phyloP scores from a whole-genome alignment of 768 basidiomycete genomes.

The Nidularia pulvinata region DNA sequence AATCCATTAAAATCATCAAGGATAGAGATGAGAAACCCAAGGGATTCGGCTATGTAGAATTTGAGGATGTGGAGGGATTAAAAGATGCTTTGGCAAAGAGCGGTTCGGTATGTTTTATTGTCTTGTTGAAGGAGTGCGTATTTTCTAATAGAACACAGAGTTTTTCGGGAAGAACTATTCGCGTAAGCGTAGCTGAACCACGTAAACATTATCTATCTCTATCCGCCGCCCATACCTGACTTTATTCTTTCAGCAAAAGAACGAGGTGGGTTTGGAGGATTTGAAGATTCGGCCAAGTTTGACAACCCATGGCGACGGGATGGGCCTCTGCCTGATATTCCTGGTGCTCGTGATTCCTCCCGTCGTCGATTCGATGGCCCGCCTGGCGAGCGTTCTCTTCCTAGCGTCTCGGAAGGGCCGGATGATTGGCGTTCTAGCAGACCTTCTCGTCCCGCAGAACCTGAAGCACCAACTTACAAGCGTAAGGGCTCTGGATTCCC shows the following conservation, averaged over 20 bases:
- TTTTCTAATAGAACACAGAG: slow-evolving; percentile 31
- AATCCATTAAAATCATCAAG: slow-evolving; percentile 90
- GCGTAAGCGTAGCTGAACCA: slow-evolving; percentile 95
- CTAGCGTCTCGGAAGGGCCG: slow-evolving; percentile 57
- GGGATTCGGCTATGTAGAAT: slow-evolving; percentile 98
- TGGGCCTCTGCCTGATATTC: slow-evolving; percentile 75
- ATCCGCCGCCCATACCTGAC: neutral
- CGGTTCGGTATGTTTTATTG: slow-evolving; percentile 54
- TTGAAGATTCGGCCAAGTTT: slow-evolving; percentile 80
- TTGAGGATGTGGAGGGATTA: slow-evolving; percentile 81
- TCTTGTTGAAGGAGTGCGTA: neutral
- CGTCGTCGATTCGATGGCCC: slow-evolving; percentile 69
- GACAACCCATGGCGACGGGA: slow-evolving; percentile 86
- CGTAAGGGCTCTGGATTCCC: slow-evolving; percentile 61
- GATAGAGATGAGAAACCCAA: slow-evolving; percentile 95
- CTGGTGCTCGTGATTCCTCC: slow-evolving; percentile 60
- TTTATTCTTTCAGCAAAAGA: slow-evolving; percentile 65
- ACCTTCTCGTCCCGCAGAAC: slow-evolving; percentile 41
- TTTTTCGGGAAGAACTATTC: slow-evolving; percentile 77
- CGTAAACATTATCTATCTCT: slow-evolving; percentile 55
- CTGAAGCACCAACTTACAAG: slow-evolving; percentile 43
- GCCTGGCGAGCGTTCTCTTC: slow-evolving; percentile 33
- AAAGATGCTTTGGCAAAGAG: slow-evolving; percentile 80
- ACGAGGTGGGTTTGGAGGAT: slow-evolving; percentile 50
- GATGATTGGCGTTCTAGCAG: slow-evolving; percentile 75